These are phyloP conservation scores for Paraphaeosphaeria sporulosa DNA, from an alignment of 2,329 filamentous ascomycete species.

Conservation along the genomic window DNA sequence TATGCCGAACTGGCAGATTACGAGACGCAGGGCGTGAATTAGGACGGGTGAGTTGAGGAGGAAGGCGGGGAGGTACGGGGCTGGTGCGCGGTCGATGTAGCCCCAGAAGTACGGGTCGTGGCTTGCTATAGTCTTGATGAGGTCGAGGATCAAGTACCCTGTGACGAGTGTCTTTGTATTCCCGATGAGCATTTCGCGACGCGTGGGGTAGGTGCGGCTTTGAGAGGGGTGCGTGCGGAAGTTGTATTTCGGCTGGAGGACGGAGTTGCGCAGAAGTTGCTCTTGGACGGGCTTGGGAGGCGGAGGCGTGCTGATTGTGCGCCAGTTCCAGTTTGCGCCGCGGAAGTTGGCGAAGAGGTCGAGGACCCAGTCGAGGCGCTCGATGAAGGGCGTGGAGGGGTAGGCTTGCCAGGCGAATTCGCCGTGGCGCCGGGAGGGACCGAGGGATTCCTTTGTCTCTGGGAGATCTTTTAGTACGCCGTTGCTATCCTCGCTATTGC, in stretches of 20 bases:
- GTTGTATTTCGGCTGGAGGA: constrained; percentile 28
- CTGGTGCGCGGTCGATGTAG: constrained; percentile 53
- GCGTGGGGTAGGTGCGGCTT: constrained; percentile 46
- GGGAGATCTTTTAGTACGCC: background rate
- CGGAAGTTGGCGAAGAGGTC: constrained; percentile 66
- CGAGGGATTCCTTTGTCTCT: constrained; percentile 26
- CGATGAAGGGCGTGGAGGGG: constrained; percentile 54
- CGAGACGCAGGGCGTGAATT: constrained; percentile 64
- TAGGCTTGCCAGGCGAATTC: constrained; percentile 63
- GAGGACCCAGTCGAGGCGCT: constrained; percentile 65
- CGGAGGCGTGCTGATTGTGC: constrained; percentile 57
- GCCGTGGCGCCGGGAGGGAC: constrained; percentile 41
- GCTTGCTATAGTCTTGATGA: constrained; percentile 72
- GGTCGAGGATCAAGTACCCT: constrained; percentile 73
- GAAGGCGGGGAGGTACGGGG: constrained; percentile 55
- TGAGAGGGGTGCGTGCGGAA: constrained; percentile 41
- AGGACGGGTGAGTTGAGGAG: constrained; percentile 53
- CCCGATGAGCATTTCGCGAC: constrained; percentile 41
- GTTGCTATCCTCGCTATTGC: constrained; percentile 13
- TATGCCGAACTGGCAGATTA: constrained; percentile 64
- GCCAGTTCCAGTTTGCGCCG: constrained; percentile 68
- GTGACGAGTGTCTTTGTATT: constrained; percentile 55
- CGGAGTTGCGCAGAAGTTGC: constrained; percentile 43
- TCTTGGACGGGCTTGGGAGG: constrained; percentile 52
- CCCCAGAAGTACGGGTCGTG: constrained; percentile 80